Conservation (phyloP, 2,329 filamentous ascomycete genomes). For the Stachybotrys echinatus region DNA sequence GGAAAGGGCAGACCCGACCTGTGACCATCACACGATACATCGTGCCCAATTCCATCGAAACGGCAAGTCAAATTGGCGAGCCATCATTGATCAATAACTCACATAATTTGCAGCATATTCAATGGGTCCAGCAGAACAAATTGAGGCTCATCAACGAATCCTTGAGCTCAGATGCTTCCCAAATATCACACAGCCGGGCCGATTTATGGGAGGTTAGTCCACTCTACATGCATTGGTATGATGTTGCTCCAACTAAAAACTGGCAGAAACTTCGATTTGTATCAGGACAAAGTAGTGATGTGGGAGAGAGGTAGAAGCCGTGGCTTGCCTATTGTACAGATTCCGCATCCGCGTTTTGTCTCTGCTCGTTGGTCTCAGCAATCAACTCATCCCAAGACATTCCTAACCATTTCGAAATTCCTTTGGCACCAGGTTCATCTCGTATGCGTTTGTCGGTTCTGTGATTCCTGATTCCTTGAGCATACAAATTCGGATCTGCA, state of each 20-base stretch:
- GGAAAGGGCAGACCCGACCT: constrained; percentile 20
- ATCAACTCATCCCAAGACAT: constrained; percentile 7
- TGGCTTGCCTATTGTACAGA: no score
- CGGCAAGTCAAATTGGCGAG: constrained; percentile 7
- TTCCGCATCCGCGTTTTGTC: no score
- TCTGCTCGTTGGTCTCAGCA: no score
- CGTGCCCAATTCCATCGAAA: constrained; percentile 17
- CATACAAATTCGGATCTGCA: not conserved
- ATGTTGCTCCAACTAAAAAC: no score
- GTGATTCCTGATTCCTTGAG: not conserved
- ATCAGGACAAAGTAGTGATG: no score
- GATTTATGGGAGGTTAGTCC: no score
- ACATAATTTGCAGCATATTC: constrained; percentile 3
- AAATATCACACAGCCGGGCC: no score
- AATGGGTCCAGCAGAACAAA: constrained; percentile 4
- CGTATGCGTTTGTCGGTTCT: not conserved
- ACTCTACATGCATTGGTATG: no score
- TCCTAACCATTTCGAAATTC: constrained; percentile 1
- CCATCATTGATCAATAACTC: no score
- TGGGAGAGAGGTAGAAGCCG: no score
- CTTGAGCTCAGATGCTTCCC: not conserved
- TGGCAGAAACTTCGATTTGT: no score
- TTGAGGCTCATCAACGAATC: not conserved
- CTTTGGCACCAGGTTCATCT: not conserved
- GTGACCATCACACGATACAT: constrained; percentile 22